Percentiles rank a stretch among this genome's conserved stretches.
Evolutionary conservation across 192 early-diverging fungal species (phyloP).

Genomic region (Coemansia sp.): DNA sequence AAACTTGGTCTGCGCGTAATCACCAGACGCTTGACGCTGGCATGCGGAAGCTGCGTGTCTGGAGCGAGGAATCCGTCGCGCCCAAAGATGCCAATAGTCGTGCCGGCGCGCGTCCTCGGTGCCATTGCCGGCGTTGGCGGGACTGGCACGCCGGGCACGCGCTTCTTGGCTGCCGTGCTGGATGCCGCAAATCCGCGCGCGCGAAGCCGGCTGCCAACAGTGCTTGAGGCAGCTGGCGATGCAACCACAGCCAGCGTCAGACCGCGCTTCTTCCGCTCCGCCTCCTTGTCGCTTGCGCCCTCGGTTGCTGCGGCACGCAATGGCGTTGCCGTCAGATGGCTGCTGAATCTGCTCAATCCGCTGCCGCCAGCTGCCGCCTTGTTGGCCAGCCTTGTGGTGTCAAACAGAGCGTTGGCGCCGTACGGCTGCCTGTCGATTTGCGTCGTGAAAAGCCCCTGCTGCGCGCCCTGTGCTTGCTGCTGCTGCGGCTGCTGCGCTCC

Average conservation of each 20-base stretch:
- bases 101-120: neutral
- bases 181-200: conserved; percentile 70
- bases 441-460: conserved; percentile 58
- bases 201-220: conserved; percentile 61
- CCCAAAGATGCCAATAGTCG: conserved; percentile 31
- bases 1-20: conserved; percentile 56
- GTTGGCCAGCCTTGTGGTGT: conserved; percentile 39
- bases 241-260: conserved; percentile 70
- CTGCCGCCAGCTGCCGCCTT: conserved; percentile 10
- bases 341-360: conserved; percentile 13
- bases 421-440: conserved; percentile 85
- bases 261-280: conserved; percentile 65
- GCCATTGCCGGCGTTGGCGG: conserved; percentile 3
- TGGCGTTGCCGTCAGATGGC: conserved; percentile 42
- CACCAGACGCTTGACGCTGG: conserved; percentile 70
- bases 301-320: conserved; percentile 32
- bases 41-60: conserved; percentile 70
- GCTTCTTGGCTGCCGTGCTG: conserved; percentile 20
- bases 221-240: conserved; percentile 67
- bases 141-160: conserved; percentile 26
- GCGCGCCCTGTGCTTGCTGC: conserved; percentile 28
- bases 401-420: conserved; percentile 81
- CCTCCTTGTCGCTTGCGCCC: conserved; percentile 34
- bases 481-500: conserved; percentile 22
- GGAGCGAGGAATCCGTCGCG: conserved; percentile 59